Conservation (phyloP, 2,329 filamentous ascomycete genomes). For the Cercospora sp. region DNA sequence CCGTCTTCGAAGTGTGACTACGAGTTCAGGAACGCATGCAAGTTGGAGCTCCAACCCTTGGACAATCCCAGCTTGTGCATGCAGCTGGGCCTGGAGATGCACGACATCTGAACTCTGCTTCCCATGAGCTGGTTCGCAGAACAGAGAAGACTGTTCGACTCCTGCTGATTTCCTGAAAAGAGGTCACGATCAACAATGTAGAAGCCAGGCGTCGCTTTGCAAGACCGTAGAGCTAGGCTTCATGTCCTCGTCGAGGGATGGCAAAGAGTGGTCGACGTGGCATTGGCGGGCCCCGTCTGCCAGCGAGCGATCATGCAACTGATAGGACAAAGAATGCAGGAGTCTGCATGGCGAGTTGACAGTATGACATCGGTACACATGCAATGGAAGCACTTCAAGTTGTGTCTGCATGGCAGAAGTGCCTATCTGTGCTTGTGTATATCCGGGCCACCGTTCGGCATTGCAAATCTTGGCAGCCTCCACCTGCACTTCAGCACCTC, state of each 20-base stretch:
- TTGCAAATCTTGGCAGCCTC: slow-evolving; percentile 1
- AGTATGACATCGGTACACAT: neutral
- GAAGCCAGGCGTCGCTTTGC: neutral
- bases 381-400: neutral
- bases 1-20: neutral
- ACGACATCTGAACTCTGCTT: neutral
- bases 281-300: neutral
- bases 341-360: neutral
- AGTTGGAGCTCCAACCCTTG: neutral
- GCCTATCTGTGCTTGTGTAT: neutral
- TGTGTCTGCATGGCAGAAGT: neutral
- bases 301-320: neutral
- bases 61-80: neutral
- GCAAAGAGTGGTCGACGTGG: neutral
- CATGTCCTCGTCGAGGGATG: neutral
- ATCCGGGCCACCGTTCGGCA: neutral
- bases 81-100: neutral
- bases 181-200: neutral
- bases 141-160: neutral
- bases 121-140: neutral
- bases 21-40: neutral
- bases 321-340: neutral
- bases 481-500: slow-evolving; percentile 3
- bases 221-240: neutral
- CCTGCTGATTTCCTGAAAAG: neutral